These are phyloP conservation scores for Chlorella sp. DNA, from an alignment of 139 green algal species.

Conservation along the genomic window DNA sequence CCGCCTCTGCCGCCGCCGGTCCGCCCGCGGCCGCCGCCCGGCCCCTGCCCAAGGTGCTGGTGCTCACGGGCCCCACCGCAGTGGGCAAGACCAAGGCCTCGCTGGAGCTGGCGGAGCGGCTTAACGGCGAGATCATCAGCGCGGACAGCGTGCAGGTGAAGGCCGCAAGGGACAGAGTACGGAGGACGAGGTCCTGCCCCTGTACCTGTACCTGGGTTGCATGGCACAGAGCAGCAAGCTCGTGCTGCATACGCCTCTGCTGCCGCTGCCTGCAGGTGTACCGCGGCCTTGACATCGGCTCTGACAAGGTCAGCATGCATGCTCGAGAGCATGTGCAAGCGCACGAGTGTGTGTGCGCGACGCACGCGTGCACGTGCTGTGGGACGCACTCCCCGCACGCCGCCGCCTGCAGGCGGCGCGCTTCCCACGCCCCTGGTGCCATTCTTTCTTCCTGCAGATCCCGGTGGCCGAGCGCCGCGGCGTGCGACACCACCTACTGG, in stretches of 20 bases:
- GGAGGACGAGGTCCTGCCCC: too few relatives aligned
- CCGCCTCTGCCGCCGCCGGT: background rate
- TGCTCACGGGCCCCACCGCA: slow-evolving; percentile 91
- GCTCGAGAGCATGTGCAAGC: too few relatives aligned
- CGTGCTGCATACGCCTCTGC: too few relatives aligned
- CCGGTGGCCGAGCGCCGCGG: slow-evolving; percentile 51
- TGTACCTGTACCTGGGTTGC: too few relatives aligned
- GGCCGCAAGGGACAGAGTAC: too few relatives aligned
- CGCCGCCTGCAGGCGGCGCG: too few relatives aligned
- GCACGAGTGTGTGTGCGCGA: too few relatives aligned
- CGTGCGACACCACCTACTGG: slow-evolving; percentile 93
- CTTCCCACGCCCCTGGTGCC: too few relatives aligned
- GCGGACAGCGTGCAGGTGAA: slow-evolving; percentile 96
- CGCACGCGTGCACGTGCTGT: too few relatives aligned
- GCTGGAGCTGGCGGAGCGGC: slow-evolving; percentile 72
- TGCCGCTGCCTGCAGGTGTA: too few relatives aligned
- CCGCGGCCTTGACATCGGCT: slow-evolving; percentile 85
- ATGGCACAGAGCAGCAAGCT: too few relatives aligned
- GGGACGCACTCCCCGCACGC: too few relatives aligned
- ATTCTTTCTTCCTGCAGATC: slow-evolving; percentile 58
- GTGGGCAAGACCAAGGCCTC: slow-evolving; percentile 89
- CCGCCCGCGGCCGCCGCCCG: background rate
- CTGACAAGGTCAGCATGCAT: slow-evolving; percentile 93
- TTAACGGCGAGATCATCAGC: slow-evolving; percentile 93
- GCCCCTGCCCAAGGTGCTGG: slow-evolving; percentile 63